Evolutionary conservation across 2,329 filamentous ascomycete genomes (phyloP).

Genomic region (Verticillium alfalfae): DNA sequence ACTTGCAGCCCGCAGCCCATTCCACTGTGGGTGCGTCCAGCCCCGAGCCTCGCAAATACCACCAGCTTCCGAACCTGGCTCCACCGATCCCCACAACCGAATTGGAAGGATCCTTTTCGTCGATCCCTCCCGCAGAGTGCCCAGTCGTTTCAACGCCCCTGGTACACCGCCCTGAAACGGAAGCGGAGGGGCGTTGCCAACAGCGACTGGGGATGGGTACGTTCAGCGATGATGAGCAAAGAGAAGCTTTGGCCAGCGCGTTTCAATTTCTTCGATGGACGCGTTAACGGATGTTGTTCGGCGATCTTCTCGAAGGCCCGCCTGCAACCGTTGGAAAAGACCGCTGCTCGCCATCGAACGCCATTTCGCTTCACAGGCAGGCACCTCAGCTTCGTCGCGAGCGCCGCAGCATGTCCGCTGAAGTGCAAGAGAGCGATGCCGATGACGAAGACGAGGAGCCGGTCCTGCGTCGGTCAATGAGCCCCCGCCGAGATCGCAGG

Average conservation of each 20-base stretch:
- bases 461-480: conserved; percentile 60
- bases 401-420: conserved; percentile 63
- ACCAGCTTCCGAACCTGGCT: conserved; percentile 35
- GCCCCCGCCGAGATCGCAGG: conserved; percentile 71
- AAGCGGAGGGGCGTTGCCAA: conserved; percentile 58
- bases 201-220: conserved; percentile 93
- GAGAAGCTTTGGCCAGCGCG: conserved; percentile 78
- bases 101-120: conserved; percentile 58
- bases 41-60: conserved; percentile 59
- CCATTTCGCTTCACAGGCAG: conserved; percentile 41
- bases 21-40: conserved; percentile 68
- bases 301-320: conserved; percentile 70
- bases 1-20: conserved; percentile 44
- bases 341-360: conserved; percentile 72
- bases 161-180: conserved; percentile 60
- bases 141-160: conserved; percentile 46
- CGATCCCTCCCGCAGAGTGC: conserved; percentile 43
- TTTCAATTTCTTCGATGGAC: conserved; percentile 89
- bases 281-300: conserved; percentile 86
- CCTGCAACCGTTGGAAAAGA: conserved; percentile 74
- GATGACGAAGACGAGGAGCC: conserved; percentile 87
- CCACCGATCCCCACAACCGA: conserved; percentile 45
- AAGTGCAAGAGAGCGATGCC: conserved; percentile 76
- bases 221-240: conserved; percentile 78
- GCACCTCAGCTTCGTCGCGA: conserved; percentile 34